Base-by-base conservation (phyloP, 352 stramenopile species). In the Phytophthora pini region DNA sequence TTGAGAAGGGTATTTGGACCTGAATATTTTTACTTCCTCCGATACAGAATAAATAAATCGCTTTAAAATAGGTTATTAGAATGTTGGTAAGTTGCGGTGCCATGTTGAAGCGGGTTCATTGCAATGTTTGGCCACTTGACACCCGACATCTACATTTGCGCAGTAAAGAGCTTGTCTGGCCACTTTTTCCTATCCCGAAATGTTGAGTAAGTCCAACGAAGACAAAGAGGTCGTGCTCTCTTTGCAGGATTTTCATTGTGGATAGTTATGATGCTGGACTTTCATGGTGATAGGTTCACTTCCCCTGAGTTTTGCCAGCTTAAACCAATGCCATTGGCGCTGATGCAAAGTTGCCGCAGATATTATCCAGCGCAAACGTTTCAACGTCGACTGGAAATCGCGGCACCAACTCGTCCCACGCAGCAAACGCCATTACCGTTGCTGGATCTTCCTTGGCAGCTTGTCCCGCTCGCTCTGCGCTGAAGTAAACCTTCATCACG, bases 401-500 rank as follows among this genome's bases (percentile, higher is more conserved):
- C 41, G 38, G 39, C 3, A 59, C 32, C 1, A 65, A 5, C 2
- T 54, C 13, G 54, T 65, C 61, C 46, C 61, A 59, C 36, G 31
- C 27, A 13, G 38, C 39, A 20, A 64, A 51, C 3, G 36, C 53
- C 50, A 56, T 46, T 10, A 7, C 7, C 3, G 59, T 32, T 3
- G 48, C 15, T 53, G 31, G 22, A 41, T 60, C 31, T 27, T 50
- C 17, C 22, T 44, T 39, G 13, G 26, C 12, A 5, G 41, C 5
- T 20, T 38, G 9, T 4, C 17, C 17, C 3, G 12, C 6, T 50
- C 59, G 24, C 24, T 50, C 34, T 11, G 34, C 59, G 6, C 22
- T 45, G 51, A 67, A 61, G 34, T 61, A 61, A 7, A 47, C 13
- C 32, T 61, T 61, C 48, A 67, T 36, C 5, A 61, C 24, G 4